phyloP scores from a whole-genome alignment of 164 flowering plant species.

The Sedum album region DNA sequence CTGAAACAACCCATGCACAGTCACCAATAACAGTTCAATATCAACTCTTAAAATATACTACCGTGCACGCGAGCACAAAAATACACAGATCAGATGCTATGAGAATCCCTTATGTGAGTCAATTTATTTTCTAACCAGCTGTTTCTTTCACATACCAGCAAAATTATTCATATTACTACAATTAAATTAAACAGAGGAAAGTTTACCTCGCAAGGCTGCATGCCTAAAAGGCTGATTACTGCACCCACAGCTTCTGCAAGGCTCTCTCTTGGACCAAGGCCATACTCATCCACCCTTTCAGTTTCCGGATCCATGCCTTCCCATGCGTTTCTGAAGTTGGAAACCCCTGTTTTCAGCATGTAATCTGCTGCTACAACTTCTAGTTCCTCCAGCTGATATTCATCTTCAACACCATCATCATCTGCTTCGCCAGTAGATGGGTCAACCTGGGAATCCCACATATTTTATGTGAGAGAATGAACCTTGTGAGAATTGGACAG shows the following conservation, averaged over 20 bases:
- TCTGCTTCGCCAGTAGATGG: conserved; percentile 82
- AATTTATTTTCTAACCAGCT: too few species aligned
- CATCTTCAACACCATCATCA: conserved; percentile 98
- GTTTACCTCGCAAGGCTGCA: conserved; percentile 97
- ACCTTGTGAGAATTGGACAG: background rate
- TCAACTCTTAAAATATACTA: too few species aligned
- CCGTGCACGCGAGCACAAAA: too few species aligned
- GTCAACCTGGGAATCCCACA: conserved; percentile 53
- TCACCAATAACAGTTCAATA: too few species aligned
- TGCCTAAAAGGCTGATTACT: conserved; percentile 81
- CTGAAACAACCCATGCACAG: background rate
- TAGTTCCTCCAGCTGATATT: conserved; percentile 90
- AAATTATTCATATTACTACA: background rate
- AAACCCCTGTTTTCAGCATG: conserved; percentile 74
- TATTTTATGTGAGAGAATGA: background rate
- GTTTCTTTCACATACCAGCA: too few species aligned
- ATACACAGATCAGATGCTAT: too few species aligned
- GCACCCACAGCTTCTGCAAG: conserved; percentile 81
- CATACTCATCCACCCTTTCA: conserved; percentile 89
- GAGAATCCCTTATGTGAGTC: too few species aligned
- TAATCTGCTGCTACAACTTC: conserved; percentile 94
- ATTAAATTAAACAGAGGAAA: background rate
- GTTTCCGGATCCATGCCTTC: conserved; percentile 73
- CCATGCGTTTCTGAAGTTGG: conserved; percentile 98
- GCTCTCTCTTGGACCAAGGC: conserved; percentile 90